phyloP scores from a whole-genome alignment of 176 grass and related monocot genomes.

The Rhynchospora breviuscula region DNA sequence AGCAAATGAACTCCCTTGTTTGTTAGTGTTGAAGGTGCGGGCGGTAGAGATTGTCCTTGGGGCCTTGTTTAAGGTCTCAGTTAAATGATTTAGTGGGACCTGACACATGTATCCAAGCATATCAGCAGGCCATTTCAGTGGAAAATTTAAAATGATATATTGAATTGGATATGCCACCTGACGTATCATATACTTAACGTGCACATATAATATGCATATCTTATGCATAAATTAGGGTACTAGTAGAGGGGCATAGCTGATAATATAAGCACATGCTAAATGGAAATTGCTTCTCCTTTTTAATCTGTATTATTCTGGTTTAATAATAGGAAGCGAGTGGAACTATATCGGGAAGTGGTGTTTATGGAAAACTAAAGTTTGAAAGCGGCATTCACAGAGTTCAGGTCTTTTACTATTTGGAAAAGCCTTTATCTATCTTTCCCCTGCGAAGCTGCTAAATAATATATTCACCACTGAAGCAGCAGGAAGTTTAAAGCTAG shows the following conservation, averaged over 20 bases:
- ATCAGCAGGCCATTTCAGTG: not conserved
- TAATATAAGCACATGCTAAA: not conserved
- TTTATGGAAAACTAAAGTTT: constrained; percentile 81
- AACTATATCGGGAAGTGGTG: constrained; percentile 73
- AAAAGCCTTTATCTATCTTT: not conserved
- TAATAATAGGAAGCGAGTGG: constrained; percentile 83
- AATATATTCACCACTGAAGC: no score
- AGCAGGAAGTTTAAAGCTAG: no score
- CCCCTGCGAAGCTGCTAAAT: no score
- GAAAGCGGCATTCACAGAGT: constrained; percentile 96
- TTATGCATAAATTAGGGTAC: not conserved
- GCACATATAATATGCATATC: not conserved
- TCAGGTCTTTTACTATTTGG: constrained; percentile 46
- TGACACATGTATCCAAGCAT: no score
- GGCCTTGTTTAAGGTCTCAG: not conserved
- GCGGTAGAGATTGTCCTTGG: not conserved
- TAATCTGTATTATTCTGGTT: constrained; percentile 10
- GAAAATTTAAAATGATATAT: no score
- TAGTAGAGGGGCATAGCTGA: not conserved
- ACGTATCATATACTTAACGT: not conserved
- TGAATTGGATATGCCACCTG: no score
- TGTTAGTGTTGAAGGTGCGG: no score
- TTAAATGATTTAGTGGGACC: not conserved
- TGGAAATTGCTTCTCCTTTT: not conserved
- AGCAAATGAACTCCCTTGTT: no score